Evolutionary conservation across 1,139 yeast species (phyloP), one percentile per base, ranked within the genome.

Genomic region (Saccharomycopsis phalli): DNA sequence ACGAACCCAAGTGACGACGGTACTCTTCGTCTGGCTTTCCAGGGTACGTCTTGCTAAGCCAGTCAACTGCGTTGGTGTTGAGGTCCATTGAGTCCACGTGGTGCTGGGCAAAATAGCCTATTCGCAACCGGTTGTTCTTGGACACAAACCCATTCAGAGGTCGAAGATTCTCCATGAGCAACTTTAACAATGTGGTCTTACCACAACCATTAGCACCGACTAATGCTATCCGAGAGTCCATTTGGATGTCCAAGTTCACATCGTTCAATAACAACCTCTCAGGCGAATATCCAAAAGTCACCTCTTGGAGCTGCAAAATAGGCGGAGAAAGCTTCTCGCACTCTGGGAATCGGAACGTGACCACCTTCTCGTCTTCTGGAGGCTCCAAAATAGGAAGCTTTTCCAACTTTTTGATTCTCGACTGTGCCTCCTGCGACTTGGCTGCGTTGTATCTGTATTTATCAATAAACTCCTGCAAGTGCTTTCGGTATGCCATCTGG

Each of bases 171-270:
- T 84, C 95, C 74, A 88, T 79, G 52, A 91, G 67, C 41, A 91
- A 67, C 59, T 88, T 91, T 55, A 91, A 70, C 50, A 91, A 66
- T 2, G 98, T 91, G 10, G 98, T 88, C 62, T 91, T 91, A 81
- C 98, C 98, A 56, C 96, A 86, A 67, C 99, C 99, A 60, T 91
- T 91, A 50, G 96, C 97, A 71, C 99, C 99, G 45, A 91, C 95
- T 50, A 91, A 70, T 1, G 97, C 98, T 51, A 91, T 82, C 61
- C 98, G 75, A 3, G 96, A 87, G 53, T 87, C 86, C 82, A 91
- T 70, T 60, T 86, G 94, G 38, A 91, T 86, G 51, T 87, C 95
- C 50, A 91, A 62, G 52, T 87, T 95, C 31, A 88, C 97, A 54
- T 86, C 67, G 31, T 71, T 69, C 50, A 91, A 66, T 35, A 76